Base-by-base conservation (phyloP, 441 rosid species). In the Populus hybrid region DNA sequence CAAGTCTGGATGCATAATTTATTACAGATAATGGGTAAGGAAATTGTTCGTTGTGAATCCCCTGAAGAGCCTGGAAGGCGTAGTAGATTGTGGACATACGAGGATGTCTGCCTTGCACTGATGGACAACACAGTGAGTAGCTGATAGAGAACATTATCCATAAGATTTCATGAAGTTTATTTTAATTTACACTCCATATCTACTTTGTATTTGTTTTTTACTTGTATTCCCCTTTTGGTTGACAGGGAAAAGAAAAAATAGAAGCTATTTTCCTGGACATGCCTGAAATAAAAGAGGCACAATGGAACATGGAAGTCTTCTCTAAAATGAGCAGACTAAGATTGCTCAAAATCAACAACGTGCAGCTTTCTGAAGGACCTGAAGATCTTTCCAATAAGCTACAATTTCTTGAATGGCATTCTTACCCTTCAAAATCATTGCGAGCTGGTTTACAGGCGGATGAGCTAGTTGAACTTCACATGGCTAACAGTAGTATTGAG, bases 21-120 rank as follows among this genome's bases (percentile, higher is more conserved):
- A 54, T 21, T 81, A n/a, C 74, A 59, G 3, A 30, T 40, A 50
- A 78, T 83, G 86, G 86, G 78, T 20, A 32, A 68, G 67, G 74
- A 72, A 20, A 78, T 83, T 21, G 80, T 83, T 66, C 76, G 78
- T 16, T 3, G 34, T 23, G 70, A 77, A 71, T 14, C 18, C 5
- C 21, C 5, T 0, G 8, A 46, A 5, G 66, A 73, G 20, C 80
- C 70, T 11, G 80, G 78, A 16, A 66, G 64, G n/a, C 64, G 78
- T 2, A 80, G 81, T 67, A 71, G 81, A 69, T 38, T 83, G 35
- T 38, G 73, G 63, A 5, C 3, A 8, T 23, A 10, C 3, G 30
- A 78, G 8, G 80, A 83, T 61, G 30, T 65, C 2, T 11, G 5
- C 61, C 32, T 36, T 38, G 75, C 74, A 6, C 50, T 83, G 2